Evolutionary conservation across 106 monocot species (phyloP), one percentile per base, ranked within the genome.

Genomic region (Xerophyta viscosa): DNA sequence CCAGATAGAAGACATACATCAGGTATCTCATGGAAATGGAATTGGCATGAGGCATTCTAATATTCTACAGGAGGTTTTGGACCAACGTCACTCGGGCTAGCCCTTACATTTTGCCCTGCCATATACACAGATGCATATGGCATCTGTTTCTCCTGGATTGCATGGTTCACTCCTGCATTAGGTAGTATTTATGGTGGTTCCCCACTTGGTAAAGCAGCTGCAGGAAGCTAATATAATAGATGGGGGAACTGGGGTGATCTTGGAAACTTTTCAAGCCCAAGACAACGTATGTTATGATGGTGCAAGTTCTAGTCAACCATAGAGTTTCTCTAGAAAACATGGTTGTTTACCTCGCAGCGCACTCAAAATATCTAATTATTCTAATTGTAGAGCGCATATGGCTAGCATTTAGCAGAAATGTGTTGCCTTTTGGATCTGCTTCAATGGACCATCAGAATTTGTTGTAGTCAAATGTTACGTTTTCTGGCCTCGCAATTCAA

Each of bases 91-190:
- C 70, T 96, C 7, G 96, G 96, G 88, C 63, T 27, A 96, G 96
- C 63, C 96, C 96, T 12, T 84, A 8, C 93, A 94, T 31, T 94
- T 78, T 70, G 81, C 88, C 25, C 84, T 88, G 47, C 92, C 91
- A 46, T 71, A 60, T 27, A 71, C 83, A 29, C 92, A 92, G 33
- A 67, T 82, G 56, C 78, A 74, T 53, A 52, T 80, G 43, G 46
- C 81, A 31, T 41, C 46, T 52, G 53, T 57, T 75, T 79, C 92
- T 46, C 79, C 79, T 45, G 83, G 83, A 62, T 80, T 76, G 57
- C 82, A 77, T 74, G 85, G 81, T 1, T 65, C 88, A 21, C 94
- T 66, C 84, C 93, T 37, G 71, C 75, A 42, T 81, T 84, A 50
- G 75, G 88, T 13, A 45, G 62, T 52, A 41, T 63, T 41, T 67